phyloP scores from a whole-genome alignment of 2,329 filamentous ascomycete species.

The Diaporthe capsici region DNA sequence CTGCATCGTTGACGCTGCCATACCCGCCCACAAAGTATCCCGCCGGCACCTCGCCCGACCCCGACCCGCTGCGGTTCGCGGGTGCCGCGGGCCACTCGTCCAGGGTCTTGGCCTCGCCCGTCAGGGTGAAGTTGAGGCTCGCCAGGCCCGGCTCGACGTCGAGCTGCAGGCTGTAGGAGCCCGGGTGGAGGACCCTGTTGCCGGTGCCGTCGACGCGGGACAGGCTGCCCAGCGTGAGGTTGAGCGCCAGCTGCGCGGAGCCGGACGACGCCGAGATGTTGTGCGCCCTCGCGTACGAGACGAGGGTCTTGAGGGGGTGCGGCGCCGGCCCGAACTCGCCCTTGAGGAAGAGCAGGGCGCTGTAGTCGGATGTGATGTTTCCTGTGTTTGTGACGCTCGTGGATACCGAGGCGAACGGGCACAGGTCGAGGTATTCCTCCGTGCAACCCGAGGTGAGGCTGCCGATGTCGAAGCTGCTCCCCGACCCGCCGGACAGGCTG shows the following conservation, averaged over 20 bases:
- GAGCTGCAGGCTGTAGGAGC: conserved; percentile 62
- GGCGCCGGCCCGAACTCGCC: conserved; percentile 62
- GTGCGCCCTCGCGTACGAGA: conserved; percentile 62
- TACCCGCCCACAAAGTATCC: conserved; percentile 38
- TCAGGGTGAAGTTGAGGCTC: conserved; percentile 60
- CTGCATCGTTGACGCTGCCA: conserved; percentile 34
- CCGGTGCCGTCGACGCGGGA: conserved; percentile 64
- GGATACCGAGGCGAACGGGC: conserved; percentile 57
- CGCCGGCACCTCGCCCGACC: conserved; percentile 15
- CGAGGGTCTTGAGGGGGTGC: conserved; percentile 66
- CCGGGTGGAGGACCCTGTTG: conserved; percentile 66
- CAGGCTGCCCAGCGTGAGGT: conserved; percentile 63
- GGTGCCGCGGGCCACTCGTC: conserved; percentile 51
- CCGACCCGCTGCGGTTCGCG: conserved; percentile 22
- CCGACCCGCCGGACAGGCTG: conserved; percentile 43
- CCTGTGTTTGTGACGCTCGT: conserved; percentile 65
- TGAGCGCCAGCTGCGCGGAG: conserved; percentile 52
- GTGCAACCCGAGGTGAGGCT: conserved; percentile 53
- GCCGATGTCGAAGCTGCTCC: conserved; percentile 51
- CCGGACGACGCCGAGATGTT: conserved; percentile 53
- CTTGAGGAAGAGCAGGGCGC: conserved; percentile 64
- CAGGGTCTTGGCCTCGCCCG: conserved; percentile 58
- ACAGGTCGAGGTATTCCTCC: conserved; percentile 56
- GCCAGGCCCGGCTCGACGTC: conserved; percentile 58
- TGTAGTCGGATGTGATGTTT: conserved; percentile 63